A percentile compares a stretch with the other conserved stretches of the same genome.
Evolutionary conservation across 2,329 filamentous ascomycete genomes (phyloP).

Genomic region (Verticillium dahliae): DNA sequence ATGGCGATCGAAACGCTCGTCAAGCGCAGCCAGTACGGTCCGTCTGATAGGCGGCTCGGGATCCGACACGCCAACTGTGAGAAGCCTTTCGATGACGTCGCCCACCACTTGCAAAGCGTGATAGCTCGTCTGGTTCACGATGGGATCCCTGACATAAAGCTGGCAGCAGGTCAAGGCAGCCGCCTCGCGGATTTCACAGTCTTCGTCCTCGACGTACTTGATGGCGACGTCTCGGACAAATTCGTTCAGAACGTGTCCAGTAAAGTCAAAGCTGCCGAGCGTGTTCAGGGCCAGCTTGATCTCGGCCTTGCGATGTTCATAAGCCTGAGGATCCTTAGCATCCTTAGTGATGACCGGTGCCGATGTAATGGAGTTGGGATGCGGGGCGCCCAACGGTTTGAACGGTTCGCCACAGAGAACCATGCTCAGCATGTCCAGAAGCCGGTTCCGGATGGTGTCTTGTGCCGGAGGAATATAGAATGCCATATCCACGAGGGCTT

Average conservation of each 20-base stretch:
- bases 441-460: conserved; percentile 82
- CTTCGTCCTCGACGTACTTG: conserved; percentile 95
- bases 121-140: conserved; percentile 95
- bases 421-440: conserved; percentile 90
- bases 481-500: conserved; percentile 95
- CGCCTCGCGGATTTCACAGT: conserved; percentile 86
- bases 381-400: conserved; percentile 83
- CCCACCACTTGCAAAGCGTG: conserved; percentile 96
- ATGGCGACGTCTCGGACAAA: conserved; percentile 98
- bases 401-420: conserved; percentile 91
- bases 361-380: conserved; percentile 69
- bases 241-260: conserved; percentile 87
- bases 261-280: conserved; percentile 96
- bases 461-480: conserved; percentile 97
- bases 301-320: conserved; percentile 75
- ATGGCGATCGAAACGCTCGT: conserved; percentile 90
- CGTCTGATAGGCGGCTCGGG: conserved; percentile 81
- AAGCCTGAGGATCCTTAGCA: conserved; percentile 74
- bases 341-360: conserved; percentile 83
- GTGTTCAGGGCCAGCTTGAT: conserved; percentile 92
- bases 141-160: conserved; percentile 91
- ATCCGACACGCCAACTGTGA: conserved; percentile 92
- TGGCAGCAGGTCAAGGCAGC: conserved; percentile 96
- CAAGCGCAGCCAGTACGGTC: conserved; percentile 82
- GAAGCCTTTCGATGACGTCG: conserved; percentile 92